Percentiles rank a stretch among this genome's conserved stretches.
Conservation (phyloP, 2,329 filamentous ascomycete genomes). For the Aspergillus nomiae region DNA sequence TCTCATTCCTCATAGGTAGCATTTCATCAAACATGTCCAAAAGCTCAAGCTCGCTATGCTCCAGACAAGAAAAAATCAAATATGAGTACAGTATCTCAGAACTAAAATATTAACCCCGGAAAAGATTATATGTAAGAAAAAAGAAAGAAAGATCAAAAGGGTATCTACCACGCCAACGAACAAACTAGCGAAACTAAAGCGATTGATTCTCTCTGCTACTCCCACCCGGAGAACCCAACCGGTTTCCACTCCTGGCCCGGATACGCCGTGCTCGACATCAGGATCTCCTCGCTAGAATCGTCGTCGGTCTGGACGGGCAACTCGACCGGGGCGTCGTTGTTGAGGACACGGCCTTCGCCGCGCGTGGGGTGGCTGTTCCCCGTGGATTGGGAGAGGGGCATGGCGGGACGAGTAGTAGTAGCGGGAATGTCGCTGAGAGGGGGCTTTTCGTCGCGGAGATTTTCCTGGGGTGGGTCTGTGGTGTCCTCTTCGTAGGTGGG, state of each 20-base stretch:
- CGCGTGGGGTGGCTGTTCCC: slow-evolving; percentile 25
- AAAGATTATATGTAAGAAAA: slow-evolving; percentile 1
- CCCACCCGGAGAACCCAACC: slow-evolving; percentile 21
- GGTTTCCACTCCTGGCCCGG: slow-evolving; percentile 52
- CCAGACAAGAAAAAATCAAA: not conserved
- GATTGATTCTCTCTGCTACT: not conserved
- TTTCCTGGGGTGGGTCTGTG: slow-evolving; percentile 2
- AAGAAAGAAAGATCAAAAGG: not conserved
- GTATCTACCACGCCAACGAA: slow-evolving; percentile 12
- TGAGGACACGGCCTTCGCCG: slow-evolving; percentile 24
- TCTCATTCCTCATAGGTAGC: not conserved
- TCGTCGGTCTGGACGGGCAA: slow-evolving; percentile 35
- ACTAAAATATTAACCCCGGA: slow-evolving; percentile 1
- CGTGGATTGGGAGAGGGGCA: not conserved
- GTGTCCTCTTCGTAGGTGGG: slow-evolving; percentile 22
- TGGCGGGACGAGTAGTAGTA: not conserved
- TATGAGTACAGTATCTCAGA: not conserved
- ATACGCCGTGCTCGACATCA: slow-evolving; percentile 53
- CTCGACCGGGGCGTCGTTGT: slow-evolving; percentile 33
- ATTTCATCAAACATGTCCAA: not conserved
- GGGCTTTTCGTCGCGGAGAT: not conserved
- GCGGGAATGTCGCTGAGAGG: not conserved
- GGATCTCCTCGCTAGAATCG: slow-evolving; percentile 47
- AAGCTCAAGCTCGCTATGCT: not conserved
- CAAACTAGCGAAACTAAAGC: not conserved